Evolutionary conservation across 495 filamentous ascomycete genomes (phyloP).

Genomic region (Letharia lupina): DNA sequence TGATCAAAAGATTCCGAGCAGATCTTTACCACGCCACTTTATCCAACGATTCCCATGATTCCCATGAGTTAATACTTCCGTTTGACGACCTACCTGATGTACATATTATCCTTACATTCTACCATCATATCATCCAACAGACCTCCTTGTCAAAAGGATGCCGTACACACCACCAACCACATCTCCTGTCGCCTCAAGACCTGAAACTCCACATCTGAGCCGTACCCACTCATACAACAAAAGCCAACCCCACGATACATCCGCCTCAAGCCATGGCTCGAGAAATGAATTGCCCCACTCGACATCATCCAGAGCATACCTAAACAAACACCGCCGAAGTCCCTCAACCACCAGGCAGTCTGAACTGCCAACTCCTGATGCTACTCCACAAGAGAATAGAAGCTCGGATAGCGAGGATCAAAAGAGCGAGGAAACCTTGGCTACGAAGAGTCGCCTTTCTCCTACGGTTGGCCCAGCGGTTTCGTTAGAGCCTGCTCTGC

Average conservation of each 20-base stretch:
- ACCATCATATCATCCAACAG: conserved; percentile 2
- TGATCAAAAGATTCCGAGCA: background rate
- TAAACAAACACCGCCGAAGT: conserved; percentile 58
- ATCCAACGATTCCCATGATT: background rate
- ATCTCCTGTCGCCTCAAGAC: conserved; percentile 53
- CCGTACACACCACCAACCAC: conserved; percentile 78
- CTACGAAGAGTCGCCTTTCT: conserved; percentile 60
- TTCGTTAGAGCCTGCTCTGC: conserved; percentile 10
- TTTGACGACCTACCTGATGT: conserved; percentile 12
- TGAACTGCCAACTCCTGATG: conserved; percentile 35
- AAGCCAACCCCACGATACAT: conserved; percentile 17
- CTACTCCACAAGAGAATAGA: conserved; percentile 38
- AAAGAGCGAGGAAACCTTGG: conserved; percentile 72
- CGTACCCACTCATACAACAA: conserved; percentile 21
- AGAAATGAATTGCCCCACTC: conserved; percentile 60
- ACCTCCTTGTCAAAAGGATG: conserved; percentile 42
- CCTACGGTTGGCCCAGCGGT: conserved; percentile 32
- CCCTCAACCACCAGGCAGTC: conserved; percentile 45
- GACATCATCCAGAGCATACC: conserved; percentile 67
- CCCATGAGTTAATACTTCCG: background rate
- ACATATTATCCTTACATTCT: conserved; percentile 5
- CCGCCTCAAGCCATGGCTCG: conserved; percentile 31
- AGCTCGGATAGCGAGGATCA: conserved; percentile 37
- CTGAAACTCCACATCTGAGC: conserved; percentile 28
- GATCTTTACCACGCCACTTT: background rate